A percentile compares a stretch with the other conserved stretches of the same genome.
Evolutionary conservation across 805 yeast genomes (phyloP).

Genomic region (Komagataella pseudopastoris): DNA sequence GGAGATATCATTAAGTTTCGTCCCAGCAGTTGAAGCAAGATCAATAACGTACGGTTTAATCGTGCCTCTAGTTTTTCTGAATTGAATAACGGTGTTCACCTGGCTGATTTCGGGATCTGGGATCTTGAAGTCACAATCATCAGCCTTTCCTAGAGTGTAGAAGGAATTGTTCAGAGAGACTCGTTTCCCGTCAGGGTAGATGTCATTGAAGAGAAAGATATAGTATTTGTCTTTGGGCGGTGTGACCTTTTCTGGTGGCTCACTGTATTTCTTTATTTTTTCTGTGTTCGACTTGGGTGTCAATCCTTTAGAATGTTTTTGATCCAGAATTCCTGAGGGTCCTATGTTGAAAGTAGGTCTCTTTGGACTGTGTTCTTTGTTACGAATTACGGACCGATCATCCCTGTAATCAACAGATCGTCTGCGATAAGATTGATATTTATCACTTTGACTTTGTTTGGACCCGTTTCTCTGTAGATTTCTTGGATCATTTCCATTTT

Average conservation of each 20-base stretch:
- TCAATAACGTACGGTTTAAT: constrained; percentile 11
- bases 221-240: constrained; percentile 3
- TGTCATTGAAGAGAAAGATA: constrained; percentile 7
- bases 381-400: not conserved
- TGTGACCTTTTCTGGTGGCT: constrained; percentile 10
- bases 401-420: not conserved
- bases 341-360: not conserved
- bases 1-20: constrained; percentile 14
- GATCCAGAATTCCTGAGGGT: not conserved
- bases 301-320: not conserved
- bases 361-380: not conserved
- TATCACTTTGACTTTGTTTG: not conserved
- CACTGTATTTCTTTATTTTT: constrained; percentile 11
- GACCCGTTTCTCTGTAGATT: not conserved
- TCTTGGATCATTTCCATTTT: not conserved
- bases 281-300: not conserved
- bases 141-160: constrained; percentile 13
- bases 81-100: constrained; percentile 17
- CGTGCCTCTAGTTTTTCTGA: constrained; percentile 5
- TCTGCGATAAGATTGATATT: not conserved
- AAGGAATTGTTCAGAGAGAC: constrained; percentile 12
- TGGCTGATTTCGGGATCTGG: constrained; percentile 10
- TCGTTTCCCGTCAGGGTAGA: constrained; percentile 3
- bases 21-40: constrained; percentile 16
- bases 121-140: constrained; percentile 6